Evolutionary conservation across 495 filamentous ascomycete species (phyloP).

Genomic region (Zalerion maritima): DNA sequence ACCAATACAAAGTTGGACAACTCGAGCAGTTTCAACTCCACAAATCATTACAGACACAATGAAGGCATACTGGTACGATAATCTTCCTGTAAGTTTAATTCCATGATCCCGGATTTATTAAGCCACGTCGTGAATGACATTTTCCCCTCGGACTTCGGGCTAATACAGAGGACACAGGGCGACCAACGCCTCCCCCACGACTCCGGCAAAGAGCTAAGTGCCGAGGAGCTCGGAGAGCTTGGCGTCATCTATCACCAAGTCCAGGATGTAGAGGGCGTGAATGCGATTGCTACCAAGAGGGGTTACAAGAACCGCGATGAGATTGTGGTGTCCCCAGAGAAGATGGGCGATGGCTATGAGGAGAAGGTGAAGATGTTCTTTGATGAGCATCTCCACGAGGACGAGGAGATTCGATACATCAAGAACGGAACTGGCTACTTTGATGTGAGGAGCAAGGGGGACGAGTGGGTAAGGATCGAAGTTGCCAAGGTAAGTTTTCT

Average conservation of each 20-base stretch:
- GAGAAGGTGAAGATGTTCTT: conserved; percentile 89
- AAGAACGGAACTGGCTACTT: conserved; percentile 84
- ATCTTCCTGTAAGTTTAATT: conserved; percentile 55
- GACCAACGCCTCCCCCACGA: conserved; percentile 89
- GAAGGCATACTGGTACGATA: conserved; percentile 77
- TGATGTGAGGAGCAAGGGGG: conserved; percentile 60
- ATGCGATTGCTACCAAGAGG: conserved; percentile 57
- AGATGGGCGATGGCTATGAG: conserved; percentile 78
- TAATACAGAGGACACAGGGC: too few relatives aligned
- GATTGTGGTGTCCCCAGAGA: conserved; percentile 72
- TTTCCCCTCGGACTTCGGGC: too few relatives aligned
- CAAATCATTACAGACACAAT: conserved; percentile 28
- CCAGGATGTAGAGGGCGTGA: conserved; percentile 45
- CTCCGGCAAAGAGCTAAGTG: conserved; percentile 49
- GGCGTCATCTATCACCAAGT: conserved; percentile 68
- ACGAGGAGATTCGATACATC: conserved; percentile 98
- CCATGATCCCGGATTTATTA: too few relatives aligned
- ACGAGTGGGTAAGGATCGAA: conserved; percentile 74
- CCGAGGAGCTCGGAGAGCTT: conserved; percentile 49
- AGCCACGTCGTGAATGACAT: too few relatives aligned
- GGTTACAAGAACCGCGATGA: conserved; percentile 92
- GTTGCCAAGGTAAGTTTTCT: conserved; percentile 48
- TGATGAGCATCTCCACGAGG: conserved; percentile 90
- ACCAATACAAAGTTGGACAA: too few relatives aligned
- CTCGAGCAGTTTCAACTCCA: too few relatives aligned